These are phyloP conservation scores for Pythium sukuiense DNA, from an alignment of 352 stramenopile genomes.

Conservation along the genomic window DNA sequence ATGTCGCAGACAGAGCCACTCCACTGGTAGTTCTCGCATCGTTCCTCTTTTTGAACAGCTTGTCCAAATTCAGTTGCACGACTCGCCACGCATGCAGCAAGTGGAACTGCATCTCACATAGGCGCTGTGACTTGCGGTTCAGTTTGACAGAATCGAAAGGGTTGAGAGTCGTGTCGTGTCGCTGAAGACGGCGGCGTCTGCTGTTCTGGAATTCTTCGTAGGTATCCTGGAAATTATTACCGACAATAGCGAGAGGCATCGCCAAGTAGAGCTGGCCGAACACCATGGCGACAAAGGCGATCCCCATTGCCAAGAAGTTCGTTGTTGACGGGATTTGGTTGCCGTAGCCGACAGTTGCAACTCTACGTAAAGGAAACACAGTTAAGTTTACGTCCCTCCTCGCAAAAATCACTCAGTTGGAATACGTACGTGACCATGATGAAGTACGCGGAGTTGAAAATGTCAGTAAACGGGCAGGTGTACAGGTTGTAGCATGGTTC, in stretches of 20 bases:
- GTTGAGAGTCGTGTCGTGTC: constrained; percentile 48
- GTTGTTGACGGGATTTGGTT: constrained; percentile 58
- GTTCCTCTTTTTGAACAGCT: constrained; percentile 23
- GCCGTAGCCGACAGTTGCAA: constrained; percentile 78
- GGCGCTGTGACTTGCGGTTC: constrained; percentile 44
- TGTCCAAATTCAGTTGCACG: constrained; percentile 45
- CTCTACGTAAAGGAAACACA: constrained; percentile 31
- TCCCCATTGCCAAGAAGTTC: constrained; percentile 47
- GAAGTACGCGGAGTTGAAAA: constrained; percentile 85
- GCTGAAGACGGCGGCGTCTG: constrained; percentile 50
- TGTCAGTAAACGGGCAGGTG: constrained; percentile 80
- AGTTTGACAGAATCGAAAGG: constrained; percentile 52
- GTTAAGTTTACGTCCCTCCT: neutral
- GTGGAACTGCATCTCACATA: constrained; percentile 67
- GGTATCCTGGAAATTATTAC: constrained; percentile 67
- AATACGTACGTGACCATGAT: constrained; percentile 78
- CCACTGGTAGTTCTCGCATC: neutral
- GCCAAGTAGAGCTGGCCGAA: constrained; percentile 78
- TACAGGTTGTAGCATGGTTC: constrained; percentile 77
- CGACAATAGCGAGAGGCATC: constrained; percentile 78
- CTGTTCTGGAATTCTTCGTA: constrained; percentile 65
- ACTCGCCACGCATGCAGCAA: constrained; percentile 48
- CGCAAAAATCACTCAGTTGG: neutral
- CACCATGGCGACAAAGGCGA: constrained; percentile 71
- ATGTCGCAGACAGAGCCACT: neutral